These are phyloP conservation scores for Beta vulgaris DNA, from an alignment of 148 eudicot species.

Conservation along the genomic window DNA sequence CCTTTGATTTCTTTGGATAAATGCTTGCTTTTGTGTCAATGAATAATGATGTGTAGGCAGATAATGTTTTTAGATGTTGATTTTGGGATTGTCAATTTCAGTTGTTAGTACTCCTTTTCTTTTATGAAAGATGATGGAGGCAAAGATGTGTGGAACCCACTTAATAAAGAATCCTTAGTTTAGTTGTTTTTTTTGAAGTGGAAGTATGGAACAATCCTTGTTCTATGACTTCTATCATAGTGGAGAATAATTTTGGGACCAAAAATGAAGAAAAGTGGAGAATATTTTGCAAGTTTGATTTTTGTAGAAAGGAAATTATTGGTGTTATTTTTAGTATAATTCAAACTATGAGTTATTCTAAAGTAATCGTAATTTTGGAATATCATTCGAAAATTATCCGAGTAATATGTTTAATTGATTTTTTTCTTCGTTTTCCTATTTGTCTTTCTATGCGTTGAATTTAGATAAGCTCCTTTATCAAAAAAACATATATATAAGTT, in stretches of 20 bases:
- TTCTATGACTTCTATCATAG: not conserved
- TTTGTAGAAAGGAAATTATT: too few relatives aligned
- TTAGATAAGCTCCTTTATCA: too few relatives aligned
- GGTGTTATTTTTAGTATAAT: too few relatives aligned
- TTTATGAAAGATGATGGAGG: not conserved
- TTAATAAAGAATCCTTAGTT: not conserved
- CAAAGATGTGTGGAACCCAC: not conserved
- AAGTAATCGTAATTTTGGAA: too few relatives aligned
- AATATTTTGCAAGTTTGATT: not conserved
- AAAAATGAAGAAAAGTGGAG: not conserved
- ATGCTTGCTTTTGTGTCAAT: not conserved
- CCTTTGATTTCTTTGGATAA: not conserved
- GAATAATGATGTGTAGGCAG: conserved; percentile 16
- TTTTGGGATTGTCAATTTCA: conserved; percentile 2
- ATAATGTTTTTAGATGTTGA: not conserved
- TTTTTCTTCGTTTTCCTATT: too few relatives aligned
- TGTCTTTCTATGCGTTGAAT: too few relatives aligned
- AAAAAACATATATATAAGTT: too few relatives aligned
- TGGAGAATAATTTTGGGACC: not conserved
- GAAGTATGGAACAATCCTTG: too few relatives aligned
- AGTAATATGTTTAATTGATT: too few relatives aligned
- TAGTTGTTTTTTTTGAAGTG: too few relatives aligned
- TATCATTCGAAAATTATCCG: too few relatives aligned
- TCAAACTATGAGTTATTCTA: too few relatives aligned
- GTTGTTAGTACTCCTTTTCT: not conserved